Evolutionary conservation across 78 protist genomes (phyloP), one percentile per base, ranked within the genome.

Genomic region (Capsaspora owczarzaki): DNA sequence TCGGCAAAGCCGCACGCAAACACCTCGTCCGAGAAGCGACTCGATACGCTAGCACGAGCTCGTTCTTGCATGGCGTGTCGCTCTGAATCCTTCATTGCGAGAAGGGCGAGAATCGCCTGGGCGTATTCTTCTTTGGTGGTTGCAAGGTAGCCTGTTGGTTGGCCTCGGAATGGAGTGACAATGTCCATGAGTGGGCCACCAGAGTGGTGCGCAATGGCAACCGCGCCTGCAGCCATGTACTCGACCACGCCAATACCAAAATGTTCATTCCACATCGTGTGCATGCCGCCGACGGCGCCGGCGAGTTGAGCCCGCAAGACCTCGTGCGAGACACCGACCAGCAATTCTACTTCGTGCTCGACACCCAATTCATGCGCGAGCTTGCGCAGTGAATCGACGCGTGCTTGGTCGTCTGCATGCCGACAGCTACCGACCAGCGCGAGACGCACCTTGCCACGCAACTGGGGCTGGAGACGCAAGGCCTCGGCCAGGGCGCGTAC

Each of bases 241-340:
- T 92, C 95, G 2, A 90, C 93, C 0, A 92, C 85, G 37, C 86
- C 81, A 40, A 92, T 92, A 74, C 95, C 95, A 49, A 92, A 92
- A 68, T 94, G 97, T 72, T 94, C 97, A 53, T 90, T 56, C 85
- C 87, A 38, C 97, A 94, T 94, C 6, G 94, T 87, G 87, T 94
- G 97, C 75, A 94, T 41, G 19, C 97, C 97, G 20, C 69, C 82
- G 42, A 5, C 1, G 29, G 84, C 42, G 25, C 44, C 25, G 25
- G 47, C 53, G 27, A 81, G 69, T 20, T 0, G 14, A 0, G 0
- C 76, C 33, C 0, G 31, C 66, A 85, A 77, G 42, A 82, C 87
- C 41, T 72, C 38, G 31, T 60, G 42, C 42, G 86, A 61, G 31
- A 82, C 68, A 27, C 33, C 1, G n/a, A 82, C 0, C 2, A 3